Evolutionary conservation across 2,329 filamentous ascomycete genomes (phyloP).

Genomic region (Epichloe sibirici): DNA sequence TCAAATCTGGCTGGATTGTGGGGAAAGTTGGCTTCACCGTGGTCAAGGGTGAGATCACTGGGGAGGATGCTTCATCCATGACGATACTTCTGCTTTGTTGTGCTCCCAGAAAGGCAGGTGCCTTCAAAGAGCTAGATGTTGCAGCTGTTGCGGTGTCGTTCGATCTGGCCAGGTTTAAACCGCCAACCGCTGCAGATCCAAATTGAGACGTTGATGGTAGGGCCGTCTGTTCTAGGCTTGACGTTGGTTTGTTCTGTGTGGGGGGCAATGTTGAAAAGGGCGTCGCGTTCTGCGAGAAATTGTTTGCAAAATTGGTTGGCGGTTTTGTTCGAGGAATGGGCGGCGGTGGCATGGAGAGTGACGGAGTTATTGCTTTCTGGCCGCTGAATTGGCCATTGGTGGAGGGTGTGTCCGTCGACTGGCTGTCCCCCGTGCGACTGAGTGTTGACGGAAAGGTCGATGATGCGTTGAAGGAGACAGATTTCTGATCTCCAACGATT

Average conservation of each 20-base stretch:
- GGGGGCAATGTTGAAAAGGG: background rate
- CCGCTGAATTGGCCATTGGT: background rate
- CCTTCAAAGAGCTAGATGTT: background rate
- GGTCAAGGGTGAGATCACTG: background rate
- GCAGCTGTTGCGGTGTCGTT: background rate
- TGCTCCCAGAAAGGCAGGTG: background rate
- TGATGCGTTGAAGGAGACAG: background rate
- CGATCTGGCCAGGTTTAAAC: background rate
- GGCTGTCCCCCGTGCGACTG: background rate
- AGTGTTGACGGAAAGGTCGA: background rate
- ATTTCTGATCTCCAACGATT: conserved; percentile 3
- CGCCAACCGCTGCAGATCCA: background rate
- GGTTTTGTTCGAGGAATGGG: conserved; percentile 6
- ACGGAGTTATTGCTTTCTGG: conserved; percentile 1
- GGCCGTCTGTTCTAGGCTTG: background rate
- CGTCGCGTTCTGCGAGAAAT: background rate
- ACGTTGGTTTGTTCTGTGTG: background rate
- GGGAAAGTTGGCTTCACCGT: background rate
- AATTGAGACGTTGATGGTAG: background rate
- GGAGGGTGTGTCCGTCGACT: background rate
- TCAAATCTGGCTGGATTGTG: background rate
- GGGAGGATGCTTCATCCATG: background rate
- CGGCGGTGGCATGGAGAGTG: conserved; percentile 5
- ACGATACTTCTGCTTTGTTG: background rate
- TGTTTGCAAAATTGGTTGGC: background rate